Conservation (phyloP, 768 basidiomycete genomes). For the Ramaria sp. region DNA sequence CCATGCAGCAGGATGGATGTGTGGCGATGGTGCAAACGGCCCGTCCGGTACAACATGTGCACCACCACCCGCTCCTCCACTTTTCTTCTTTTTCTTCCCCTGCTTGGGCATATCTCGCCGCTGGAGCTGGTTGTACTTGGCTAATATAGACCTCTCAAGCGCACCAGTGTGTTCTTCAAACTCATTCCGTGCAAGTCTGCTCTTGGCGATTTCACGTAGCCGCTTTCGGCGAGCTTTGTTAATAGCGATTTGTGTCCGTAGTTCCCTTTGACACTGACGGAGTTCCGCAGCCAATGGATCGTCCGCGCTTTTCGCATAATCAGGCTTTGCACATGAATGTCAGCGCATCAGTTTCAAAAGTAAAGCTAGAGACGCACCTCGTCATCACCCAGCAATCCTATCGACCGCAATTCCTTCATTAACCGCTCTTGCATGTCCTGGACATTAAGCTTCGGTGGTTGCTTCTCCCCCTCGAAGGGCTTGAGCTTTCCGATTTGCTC, state of each 20-base stretch:
- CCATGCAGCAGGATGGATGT: conserved; percentile 47
- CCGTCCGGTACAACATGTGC: conserved; percentile 21
- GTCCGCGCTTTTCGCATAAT: conserved; percentile 29
- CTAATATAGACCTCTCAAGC: conserved; percentile 75
- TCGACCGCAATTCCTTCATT: conserved; percentile 65
- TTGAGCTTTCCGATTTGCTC: conserved; percentile 22
- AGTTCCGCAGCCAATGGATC: conserved; percentile 90
- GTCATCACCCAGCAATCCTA: conserved; percentile 49
- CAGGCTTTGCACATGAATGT: conserved; percentile 19
- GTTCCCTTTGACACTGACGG: conserved; percentile 75
- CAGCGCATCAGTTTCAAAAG: conserved; percentile 26
- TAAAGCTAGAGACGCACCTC: conserved; percentile 34
- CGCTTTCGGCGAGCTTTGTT: conserved; percentile 79
- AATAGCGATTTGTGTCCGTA: conserved; percentile 61
- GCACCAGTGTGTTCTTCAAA: conserved; percentile 77
- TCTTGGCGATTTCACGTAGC: conserved; percentile 65
- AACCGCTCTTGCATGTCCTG: conserved; percentile 69
- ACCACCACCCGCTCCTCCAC: conserved; percentile 15
- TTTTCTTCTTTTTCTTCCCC: conserved; percentile 60
- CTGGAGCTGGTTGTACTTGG: conserved; percentile 67
- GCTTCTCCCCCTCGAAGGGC: conserved; percentile 10
- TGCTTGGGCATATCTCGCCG: conserved; percentile 40
- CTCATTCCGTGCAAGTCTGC: conserved; percentile 85
- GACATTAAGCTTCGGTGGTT: conserved; percentile 48
- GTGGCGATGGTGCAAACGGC: conserved; percentile 38